Base-by-base conservation (phyloP, 2,329 filamentous ascomycete genomes). In the Pochonia chlamydosporia region DNA sequence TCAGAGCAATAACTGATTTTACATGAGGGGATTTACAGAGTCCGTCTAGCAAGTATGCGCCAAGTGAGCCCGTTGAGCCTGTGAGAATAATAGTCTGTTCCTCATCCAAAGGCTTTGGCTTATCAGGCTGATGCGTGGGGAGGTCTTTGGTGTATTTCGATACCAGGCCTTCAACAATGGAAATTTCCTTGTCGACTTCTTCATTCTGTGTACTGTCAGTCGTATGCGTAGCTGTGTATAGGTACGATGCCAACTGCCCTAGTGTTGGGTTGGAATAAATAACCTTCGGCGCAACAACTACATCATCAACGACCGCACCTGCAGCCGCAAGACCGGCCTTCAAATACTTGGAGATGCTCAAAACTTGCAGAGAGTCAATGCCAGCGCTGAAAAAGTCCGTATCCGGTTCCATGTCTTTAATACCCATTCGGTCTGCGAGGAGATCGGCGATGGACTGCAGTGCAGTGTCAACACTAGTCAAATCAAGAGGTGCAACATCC, bases 21-120 rank as follows among this genome's bases (percentile, higher is more conserved):
- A 66, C 59, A 2, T 49, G 47, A 3, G 50, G 39, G 7, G 26
- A 43, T n/a, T 21, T 40, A 42, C 63, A 60, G 9, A 70, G 24
- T 62, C 61, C 51, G 21, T 68, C 61, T 7, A 74, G 63, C 3
- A 96, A 73, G 59, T 90, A 93, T 0, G 87, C 79, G 14, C 90
- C 91, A 16, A 96, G 68, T 68, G 95, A 95, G 3, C 91, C 91
- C 5, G 91, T 96, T 3, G 86, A 88, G 21, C 91, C 91, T 2
- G 90, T 96, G 9, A 96, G 69, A 63, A 96, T 84, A 10, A 93
- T 75, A 0, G 85, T 89, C 51, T 70, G 52, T 46, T 61, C 47
- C 47, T 67, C 54, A 13, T 56, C 47, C 4, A 51, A 45, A 1
- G 63, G 57, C 16, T 54, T 46, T 2, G 59, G 53, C 28, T 63